These are phyloP conservation scores for Zymoseptoria ardabiliae DNA, from an alignment of 2,329 filamentous ascomycete genomes.

Conservation along the genomic window DNA sequence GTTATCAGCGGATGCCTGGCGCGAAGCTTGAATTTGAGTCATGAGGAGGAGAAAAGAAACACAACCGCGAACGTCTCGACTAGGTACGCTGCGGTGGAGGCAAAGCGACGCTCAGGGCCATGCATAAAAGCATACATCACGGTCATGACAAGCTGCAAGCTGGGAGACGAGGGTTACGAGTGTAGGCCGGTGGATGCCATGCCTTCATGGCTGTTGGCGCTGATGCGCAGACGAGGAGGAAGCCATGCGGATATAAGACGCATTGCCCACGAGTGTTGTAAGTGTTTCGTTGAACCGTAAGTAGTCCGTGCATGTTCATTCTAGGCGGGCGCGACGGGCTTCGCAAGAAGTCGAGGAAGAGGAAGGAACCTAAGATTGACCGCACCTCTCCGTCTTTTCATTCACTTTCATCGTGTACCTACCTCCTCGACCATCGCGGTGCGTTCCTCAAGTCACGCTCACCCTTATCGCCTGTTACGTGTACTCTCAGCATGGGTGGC, in stretches of 20 bases:
- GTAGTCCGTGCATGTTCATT: neutral
- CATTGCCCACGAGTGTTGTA: no score
- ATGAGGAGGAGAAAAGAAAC: neutral
- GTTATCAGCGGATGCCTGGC: constrained; percentile 36
- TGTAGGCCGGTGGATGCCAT: no score
- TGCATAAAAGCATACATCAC: neutral
- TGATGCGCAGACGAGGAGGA: neutral
- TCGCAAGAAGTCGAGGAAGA: neutral
- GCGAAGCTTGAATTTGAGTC: constrained; percentile 17
- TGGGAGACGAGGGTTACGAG: no score
- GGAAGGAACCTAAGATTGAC: neutral
- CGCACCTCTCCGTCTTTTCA: neutral
- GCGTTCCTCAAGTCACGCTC: neutral
- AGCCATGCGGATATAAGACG: no score
- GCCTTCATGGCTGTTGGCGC: neutral
- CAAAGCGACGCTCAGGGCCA: neutral
- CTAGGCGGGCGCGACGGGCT: neutral
- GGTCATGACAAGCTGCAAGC: no score
- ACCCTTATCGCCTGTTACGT: neutral
- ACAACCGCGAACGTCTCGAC: neutral
- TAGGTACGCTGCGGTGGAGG: neutral
- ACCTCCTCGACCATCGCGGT: neutral
- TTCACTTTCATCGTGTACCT: neutral
- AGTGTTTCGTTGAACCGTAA: no score
- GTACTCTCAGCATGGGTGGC: constrained; percentile 6